Base-by-base conservation (phyloP, 2,329 filamentous ascomycete species). In the Fusarium praegraminearum region DNA sequence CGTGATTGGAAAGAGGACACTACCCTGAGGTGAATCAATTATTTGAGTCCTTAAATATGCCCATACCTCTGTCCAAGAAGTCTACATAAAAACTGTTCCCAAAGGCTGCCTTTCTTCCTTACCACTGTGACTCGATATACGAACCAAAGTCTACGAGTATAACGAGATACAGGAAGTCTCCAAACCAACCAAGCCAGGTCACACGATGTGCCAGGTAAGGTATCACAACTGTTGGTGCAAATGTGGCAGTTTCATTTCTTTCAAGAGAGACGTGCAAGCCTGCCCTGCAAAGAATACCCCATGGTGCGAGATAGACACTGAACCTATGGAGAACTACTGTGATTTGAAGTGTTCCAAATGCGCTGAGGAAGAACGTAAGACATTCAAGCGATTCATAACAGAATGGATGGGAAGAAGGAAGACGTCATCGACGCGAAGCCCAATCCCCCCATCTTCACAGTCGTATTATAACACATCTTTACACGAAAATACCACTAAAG, bases 401-500 rank as follows among this genome's bases (percentile, higher is more conserved):
- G 28, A 30, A 30, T 30, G 28, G 28, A 30, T 30, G 28, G 28
- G 1, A 36, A 18, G 8, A 4, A 10, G 8, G 7, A 36, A 36
- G 5, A 8, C 16, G 9, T 16, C 5, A 36, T 18, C 8, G 16
- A 36, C 33, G 18, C 1, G 16, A n/a, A 18, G 33, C 16, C 16
- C 8, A n/a, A n/a, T 36, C 8, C 16, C 8, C 16, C 5, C 4
- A 10, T 3, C 10, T 36, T 36, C 33, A 36, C 16, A 18, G 16
- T 36, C 10, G 8, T 10, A 36, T 18, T 5, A n/a, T 2, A 36
- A 10, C 33, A 36, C 4, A 18, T 0, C 10, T 1, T 18, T 18
- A 35, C 2, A 5, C 7, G 16, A 4, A 35, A 18, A 35, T 3
- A 35, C 4, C 16, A 35, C 0, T 10, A 30, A 0, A 30, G 1